These are phyloP conservation scores for Pistacia integerrima DNA, from an alignment of 345 rosid species.

Conservation along the genomic window DNA sequence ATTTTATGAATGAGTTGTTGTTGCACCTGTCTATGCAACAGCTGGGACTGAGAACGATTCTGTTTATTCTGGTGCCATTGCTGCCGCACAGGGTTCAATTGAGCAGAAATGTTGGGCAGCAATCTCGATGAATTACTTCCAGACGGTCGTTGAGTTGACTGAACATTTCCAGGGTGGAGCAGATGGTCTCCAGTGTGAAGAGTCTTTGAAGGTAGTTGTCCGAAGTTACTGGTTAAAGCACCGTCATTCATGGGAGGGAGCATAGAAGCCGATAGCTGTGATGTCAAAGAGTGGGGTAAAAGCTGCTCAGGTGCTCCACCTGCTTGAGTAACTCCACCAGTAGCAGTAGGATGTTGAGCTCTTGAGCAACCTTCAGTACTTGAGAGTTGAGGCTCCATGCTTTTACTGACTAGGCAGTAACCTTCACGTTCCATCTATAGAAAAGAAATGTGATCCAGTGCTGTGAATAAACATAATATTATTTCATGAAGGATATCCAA, in stretches of 20 bases:
- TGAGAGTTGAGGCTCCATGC: conserved; percentile 1
- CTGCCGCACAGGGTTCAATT: background rate
- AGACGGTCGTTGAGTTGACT: background rate
- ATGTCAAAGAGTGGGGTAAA: background rate
- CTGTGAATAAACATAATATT: background rate
- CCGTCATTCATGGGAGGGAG: background rate
- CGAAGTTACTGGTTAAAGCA: background rate
- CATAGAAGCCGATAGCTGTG: background rate
- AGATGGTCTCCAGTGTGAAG: conserved; percentile 1
- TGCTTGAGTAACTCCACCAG: background rate
- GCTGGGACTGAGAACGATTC: conserved; percentile 17
- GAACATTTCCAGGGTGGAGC: conserved; percentile 5
- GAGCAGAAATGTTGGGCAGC: background rate
- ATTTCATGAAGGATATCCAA: background rate
- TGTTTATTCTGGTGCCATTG: conserved; percentile 13
- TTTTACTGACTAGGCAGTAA: conserved; percentile 9
- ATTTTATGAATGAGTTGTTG: conserved; percentile 8
- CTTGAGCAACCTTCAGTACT: conserved; percentile 9
- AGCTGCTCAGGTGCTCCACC: conserved; percentile 7
- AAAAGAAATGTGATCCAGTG: background rate
- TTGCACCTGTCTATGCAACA: conserved; percentile 15
- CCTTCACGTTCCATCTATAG: conserved; percentile 24
- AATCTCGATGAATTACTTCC: background rate
- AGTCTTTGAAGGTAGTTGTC: conserved; percentile 3
- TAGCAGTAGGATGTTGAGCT: background rate